These are phyloP conservation scores for Teratosphaeria zuluensis DNA, from an alignment of 2,329 filamentous ascomycete genomes.

Conservation along the genomic window DNA sequence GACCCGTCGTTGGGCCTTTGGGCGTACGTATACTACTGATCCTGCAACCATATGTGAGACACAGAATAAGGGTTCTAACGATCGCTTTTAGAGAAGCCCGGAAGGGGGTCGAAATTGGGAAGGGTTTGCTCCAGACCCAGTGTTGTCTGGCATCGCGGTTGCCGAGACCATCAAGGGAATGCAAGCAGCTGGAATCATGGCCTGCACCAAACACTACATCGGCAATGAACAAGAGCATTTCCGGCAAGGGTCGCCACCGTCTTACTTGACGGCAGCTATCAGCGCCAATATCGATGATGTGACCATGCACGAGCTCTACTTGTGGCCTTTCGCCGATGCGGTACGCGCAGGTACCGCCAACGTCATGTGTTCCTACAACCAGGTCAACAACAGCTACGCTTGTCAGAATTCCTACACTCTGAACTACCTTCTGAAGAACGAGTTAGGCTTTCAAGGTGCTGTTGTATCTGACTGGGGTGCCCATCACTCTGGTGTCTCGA, in stretches of 20 bases:
- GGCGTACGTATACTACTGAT: no score
- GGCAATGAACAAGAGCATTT: conserved; percentile 66
- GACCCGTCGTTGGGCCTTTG: conserved; percentile 66
- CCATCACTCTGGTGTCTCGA: conserved; percentile 58
- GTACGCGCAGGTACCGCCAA: conserved; percentile 40
- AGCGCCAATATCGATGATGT: conserved; percentile 55
- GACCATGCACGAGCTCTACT: conserved; percentile 41
- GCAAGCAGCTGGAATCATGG: conserved; percentile 71
- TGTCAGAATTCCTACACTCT: conserved; percentile 71
- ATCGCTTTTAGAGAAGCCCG: no score
- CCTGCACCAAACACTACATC: conserved; percentile 70
- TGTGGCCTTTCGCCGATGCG: conserved; percentile 41
- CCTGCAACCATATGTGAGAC: no score
- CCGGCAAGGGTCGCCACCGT: conserved; percentile 42
- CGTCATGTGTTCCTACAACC: conserved; percentile 58
- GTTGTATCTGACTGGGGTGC: conserved; percentile 64
- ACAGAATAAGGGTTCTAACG: no score
- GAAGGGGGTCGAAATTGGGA: conserved; percentile 54
- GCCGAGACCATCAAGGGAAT: conserved; percentile 68
- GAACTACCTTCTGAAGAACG: conserved; percentile 67
- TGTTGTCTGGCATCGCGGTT: conserved; percentile 62
- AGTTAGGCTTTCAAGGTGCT: conserved; percentile 73
- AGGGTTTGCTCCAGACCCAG: conserved; percentile 61
- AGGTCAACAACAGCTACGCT: conserved; percentile 68
- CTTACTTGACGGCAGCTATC: conserved; percentile 47